Evolutionary conservation across 2,329 filamentous ascomycete genomes (phyloP), one percentile per base, ranked within the genome.

Genomic region (Colletotrichum sp.): DNA sequence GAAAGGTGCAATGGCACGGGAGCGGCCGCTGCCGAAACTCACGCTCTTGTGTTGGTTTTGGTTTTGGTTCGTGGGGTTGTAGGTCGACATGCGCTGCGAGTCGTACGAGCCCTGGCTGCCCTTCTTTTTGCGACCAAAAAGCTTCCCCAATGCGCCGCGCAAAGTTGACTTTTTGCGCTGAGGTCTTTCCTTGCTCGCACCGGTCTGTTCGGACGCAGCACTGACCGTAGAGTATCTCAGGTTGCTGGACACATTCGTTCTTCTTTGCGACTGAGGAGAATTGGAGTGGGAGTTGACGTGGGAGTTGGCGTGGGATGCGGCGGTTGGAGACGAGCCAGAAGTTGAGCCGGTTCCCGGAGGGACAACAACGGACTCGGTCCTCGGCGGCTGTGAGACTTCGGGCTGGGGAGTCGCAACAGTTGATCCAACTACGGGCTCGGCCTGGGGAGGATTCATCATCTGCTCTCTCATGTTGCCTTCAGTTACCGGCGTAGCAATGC

Each of bases 101-200:
- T 81, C 77, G 36, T 78, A 78, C 18, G 80, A 83, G 13, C 78
- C 75, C 61, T 83, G 81, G 71, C 83, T 84, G 16, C 80, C 82
- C 82, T 89, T 91, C 82, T 89, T 90, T 77, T 87, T 91, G 75
- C 90, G 88, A 16, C 90, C 89, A 81, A 93, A 92, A 12, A 93
- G 82, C 77, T 87, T 90, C 65, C 89, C 88, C 61, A 93, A 80
- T 0, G 90, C 90, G 21, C 87, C 86, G 68, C 89, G 89, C 66
- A 93, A 81, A 0, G 88, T 89, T 1, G 91, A 92, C 80, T 90
- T 92, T 78, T 92, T 92, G 75, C 90, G 83, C 67, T 88, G 86
- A 3, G 89, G 89, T 28, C 80, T 79, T 60, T 79, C 83, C 32
- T 80, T 75, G 64, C 81, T 84, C 26, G 81, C 80, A 24, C 81